These are phyloP conservation scores for Westerdykella aurantiaca DNA, from an alignment of 2,329 filamentous ascomycete species.

Conservation along the genomic window DNA sequence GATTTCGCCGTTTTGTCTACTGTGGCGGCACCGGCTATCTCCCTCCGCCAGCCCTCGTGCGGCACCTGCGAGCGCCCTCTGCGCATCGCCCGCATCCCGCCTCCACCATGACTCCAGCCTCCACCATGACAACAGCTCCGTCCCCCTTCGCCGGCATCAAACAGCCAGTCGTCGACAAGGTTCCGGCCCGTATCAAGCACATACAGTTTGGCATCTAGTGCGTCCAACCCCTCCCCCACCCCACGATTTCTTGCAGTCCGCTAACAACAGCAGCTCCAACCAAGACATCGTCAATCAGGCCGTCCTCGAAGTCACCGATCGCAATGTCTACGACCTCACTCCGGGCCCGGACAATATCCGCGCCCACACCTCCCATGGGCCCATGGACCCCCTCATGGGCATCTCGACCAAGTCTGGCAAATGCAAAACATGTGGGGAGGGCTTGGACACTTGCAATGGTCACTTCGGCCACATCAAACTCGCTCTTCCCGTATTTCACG, in stretches of 20 bases:
- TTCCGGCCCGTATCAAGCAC: slow-evolving; percentile 86
- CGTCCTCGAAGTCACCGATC: slow-evolving; percentile 89
- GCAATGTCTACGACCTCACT: slow-evolving; percentile 85
- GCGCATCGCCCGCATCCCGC: background rate
- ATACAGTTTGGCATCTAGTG: slow-evolving; percentile 92
- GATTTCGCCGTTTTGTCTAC: background rate
- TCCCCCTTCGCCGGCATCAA: slow-evolving; percentile 49
- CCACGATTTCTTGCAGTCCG: slow-evolving; percentile 2
- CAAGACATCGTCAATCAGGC: slow-evolving; percentile 94
- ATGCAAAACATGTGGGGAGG: slow-evolving; percentile 78
- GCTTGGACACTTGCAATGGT: slow-evolving; percentile 78
- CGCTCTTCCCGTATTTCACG: slow-evolving; percentile 87
- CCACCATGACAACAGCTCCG: slow-evolving; percentile 11
- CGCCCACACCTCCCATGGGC: slow-evolving; percentile 71
- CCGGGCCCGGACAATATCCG: slow-evolving; percentile 54
- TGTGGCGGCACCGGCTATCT: background rate
- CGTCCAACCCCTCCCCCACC: background rate
- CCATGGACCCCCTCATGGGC: slow-evolving; percentile 81
- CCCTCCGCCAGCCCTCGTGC: background rate
- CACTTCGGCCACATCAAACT: slow-evolving; percentile 94
- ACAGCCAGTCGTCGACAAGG: slow-evolving; percentile 81
- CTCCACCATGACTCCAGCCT: background rate
- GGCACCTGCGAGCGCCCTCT: background rate
- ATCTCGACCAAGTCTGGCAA: slow-evolving; percentile 76
- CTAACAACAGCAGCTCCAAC: slow-evolving; percentile 58